Evolutionary conservation across 192 early-diverging fungal species (phyloP).

Genomic region (Fimicolochytrium jonesii): DNA sequence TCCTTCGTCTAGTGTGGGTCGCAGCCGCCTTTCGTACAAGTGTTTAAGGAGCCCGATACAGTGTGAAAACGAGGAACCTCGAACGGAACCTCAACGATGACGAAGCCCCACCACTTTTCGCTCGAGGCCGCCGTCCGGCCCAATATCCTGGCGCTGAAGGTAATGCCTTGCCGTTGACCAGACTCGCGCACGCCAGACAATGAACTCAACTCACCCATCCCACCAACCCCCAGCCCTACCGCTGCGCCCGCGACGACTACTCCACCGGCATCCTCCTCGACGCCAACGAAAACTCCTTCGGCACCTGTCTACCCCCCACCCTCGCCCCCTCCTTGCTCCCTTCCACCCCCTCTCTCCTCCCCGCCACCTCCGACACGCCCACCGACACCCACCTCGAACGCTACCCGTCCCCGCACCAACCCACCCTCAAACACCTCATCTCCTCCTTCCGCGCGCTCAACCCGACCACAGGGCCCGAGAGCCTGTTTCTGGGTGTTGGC

Average conservation of each 20-base stretch:
- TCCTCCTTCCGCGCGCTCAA: constrained; percentile 67
- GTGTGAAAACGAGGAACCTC: too few relatives aligned
- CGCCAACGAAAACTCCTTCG: constrained; percentile 98
- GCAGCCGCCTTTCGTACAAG: too few relatives aligned
- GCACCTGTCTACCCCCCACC: constrained; percentile 39
- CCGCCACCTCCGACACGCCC: not conserved
- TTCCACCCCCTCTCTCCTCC: not conserved
- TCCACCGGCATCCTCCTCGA: constrained; percentile 91
- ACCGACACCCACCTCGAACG: constrained; percentile 64
- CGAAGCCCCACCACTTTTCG: too few relatives aligned
- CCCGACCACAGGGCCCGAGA: constrained; percentile 56
- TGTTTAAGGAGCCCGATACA: too few relatives aligned
- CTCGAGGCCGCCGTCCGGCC: constrained; percentile 41
- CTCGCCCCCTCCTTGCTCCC: constrained; percentile 23
- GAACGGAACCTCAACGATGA: too few relatives aligned
- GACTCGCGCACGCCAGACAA: not conserved
- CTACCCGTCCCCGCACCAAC: constrained; percentile 94
- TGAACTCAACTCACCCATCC: not conserved
- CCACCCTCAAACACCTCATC: constrained; percentile 74
- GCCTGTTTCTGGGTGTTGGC: constrained; percentile 96
- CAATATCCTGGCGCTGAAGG: constrained; percentile 43
- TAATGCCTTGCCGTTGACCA: constrained; percentile 5
- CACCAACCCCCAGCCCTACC: constrained; percentile 64
- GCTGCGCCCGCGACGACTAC: constrained; percentile 98
- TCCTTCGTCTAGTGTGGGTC: too few relatives aligned